Conservation (phyloP, 2,329 filamentous ascomycete genomes). For the Sporothrix pseudoabietina region DNA sequence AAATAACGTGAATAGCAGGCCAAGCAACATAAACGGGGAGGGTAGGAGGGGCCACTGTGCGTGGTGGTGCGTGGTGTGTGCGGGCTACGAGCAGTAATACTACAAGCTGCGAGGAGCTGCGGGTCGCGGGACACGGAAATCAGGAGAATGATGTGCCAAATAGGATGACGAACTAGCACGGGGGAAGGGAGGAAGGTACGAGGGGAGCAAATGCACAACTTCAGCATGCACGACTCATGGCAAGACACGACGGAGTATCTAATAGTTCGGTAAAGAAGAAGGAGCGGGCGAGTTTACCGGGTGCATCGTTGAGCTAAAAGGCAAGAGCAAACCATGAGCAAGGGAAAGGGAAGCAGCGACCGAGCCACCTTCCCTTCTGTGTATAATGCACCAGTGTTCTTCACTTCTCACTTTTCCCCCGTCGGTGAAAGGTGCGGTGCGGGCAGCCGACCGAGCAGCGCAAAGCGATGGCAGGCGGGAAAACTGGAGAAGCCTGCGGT, state of each 20-base stretch:
- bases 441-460: constrained; percentile 20
- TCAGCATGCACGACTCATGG: neutral
- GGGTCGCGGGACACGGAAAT: constrained; percentile 29
- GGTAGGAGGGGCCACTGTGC: constrained; percentile 26
- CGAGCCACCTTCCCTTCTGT: constrained; percentile 4
- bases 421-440: constrained; percentile 17
- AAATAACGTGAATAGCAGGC: neutral
- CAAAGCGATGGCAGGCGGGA: neutral
- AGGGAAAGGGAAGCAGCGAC: neutral
- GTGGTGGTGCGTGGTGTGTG: neutral
- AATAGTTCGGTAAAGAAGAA: neutral
- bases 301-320: neutral
- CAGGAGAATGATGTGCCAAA: constrained; percentile 25
- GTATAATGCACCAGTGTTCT: neutral
- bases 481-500: constrained; percentile 24
- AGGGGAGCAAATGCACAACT: neutral
- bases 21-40: neutral
- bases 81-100: constrained; percentile 15
- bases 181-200: neutral
- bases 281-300: constrained; percentile 11
- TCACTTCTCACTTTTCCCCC: neutral
- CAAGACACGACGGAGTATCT: neutral
- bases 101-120: constrained; percentile 21
- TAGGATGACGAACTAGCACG: constrained; percentile 13
- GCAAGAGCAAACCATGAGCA: neutral